Evolutionary conservation across 140 eudicot species (phyloP), one percentile per base, ranked within the genome.

Genomic region (Senecio squalidus): DNA sequence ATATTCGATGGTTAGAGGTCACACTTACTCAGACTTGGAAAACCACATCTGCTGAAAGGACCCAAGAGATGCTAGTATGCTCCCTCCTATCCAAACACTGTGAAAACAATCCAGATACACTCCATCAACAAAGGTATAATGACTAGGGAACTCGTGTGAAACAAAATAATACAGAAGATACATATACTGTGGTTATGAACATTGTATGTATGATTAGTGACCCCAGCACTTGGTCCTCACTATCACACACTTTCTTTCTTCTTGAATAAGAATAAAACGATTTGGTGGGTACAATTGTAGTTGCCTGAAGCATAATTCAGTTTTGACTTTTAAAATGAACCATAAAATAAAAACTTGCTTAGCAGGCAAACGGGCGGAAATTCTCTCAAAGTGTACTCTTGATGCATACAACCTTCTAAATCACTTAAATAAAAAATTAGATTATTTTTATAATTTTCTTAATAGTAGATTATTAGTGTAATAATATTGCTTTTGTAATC

Each of bases 31-130:
- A 1, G 96, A 81, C 77, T 91, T 91, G 26, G 98, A 91, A 74
- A 91, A 91, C 98, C 98, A 91, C 98, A 91, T 86, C 57, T 91
- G 98, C 73, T 91, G 98, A 57, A 91, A 86, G 43, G 98, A 91
- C 54, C 98, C 98, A 28, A 91, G 96, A 52, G 98, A 91, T 36
- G 98, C 98, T 70, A 91, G 64, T 73, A 91, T 91, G 51, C 98
- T 91, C 67, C 98, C 98, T 38, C 98, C 98, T 34, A 91, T 91
- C 98, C 98, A 91, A 17, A 91, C 98, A 51, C 96, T 91, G 81
- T 27, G 36, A 27, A 27, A 52, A 31, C 36, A 56, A 55, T 28
- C 71, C 33, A 23, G 10, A 24, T 8, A 48, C 53, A 31, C 50
- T 34, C 41, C 41, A 20, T 27, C 29, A 52, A 41, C 3, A 24